A percentile compares a stretch with the other conserved stretches of the same genome.
phyloP scores from a whole-genome alignment of 495 filamentous ascomycete genomes.

The Cenococcum geophilum region DNA sequence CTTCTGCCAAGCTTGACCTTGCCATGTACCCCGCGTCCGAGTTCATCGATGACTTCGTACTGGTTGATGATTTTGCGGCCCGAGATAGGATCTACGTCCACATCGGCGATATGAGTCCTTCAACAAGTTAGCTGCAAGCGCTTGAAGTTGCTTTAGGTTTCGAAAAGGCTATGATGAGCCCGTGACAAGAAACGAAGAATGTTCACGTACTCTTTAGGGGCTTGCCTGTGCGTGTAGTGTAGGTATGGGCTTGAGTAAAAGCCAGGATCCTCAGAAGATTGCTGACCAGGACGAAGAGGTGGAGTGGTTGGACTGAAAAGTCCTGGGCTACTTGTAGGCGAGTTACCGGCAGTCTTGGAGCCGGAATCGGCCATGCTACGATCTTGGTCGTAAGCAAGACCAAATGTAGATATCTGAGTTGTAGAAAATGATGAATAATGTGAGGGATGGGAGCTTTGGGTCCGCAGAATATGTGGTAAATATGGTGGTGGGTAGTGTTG shows the following conservation, averaged over 20 bases:
- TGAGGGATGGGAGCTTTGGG: conserved; percentile 35
- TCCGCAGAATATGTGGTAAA: conserved; percentile 26
- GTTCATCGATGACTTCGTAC: conserved; percentile 92
- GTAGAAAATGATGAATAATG: conserved; percentile 32
- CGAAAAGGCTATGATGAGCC: too few relatives aligned
- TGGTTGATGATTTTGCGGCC: conserved; percentile 95
- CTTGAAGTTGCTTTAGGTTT: conserved; percentile 39
- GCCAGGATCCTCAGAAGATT: conserved; percentile 28
- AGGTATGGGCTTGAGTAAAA: conserved; percentile 41
- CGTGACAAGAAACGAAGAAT: too few relatives aligned
- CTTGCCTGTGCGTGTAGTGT: conserved; percentile 39
- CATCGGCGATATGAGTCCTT: conserved; percentile 73
- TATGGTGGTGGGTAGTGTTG: conserved; percentile 38
- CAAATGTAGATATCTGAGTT: conserved; percentile 22
- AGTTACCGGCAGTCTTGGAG: conserved; percentile 39
- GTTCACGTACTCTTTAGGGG: conserved; percentile 35
- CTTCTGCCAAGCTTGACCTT: conserved; percentile 58
- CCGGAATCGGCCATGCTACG: conserved; percentile 31
- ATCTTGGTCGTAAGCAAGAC: conserved; percentile 21
- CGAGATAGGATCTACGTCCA: conserved; percentile 78
- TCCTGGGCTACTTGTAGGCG: conserved; percentile 39
- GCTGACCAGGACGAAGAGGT: conserved; percentile 21
- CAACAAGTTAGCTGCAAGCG: too few relatives aligned
- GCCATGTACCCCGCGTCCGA: conserved; percentile 82
- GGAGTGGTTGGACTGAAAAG: conserved; percentile 35